Evolutionary conservation across 345 rosid species (phyloP), one percentile per base, ranked within the genome.

Genomic region (Rhodamnia argentea): DNA sequence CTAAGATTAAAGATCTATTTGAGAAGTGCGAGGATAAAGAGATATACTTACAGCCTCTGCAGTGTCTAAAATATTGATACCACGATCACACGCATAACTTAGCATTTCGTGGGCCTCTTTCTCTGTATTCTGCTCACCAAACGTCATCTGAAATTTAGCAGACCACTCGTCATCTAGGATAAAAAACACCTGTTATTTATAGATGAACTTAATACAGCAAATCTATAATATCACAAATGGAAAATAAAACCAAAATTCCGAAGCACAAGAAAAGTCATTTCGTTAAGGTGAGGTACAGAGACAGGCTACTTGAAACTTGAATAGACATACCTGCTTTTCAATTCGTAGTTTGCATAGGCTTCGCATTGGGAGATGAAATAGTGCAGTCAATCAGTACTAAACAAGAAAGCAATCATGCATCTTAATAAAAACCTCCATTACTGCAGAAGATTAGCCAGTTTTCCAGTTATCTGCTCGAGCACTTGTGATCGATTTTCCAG

Each of bases 121-220:
- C 94, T 95, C 98, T 13, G 96, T 94, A 84, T 94, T 96, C 89
- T 96, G 98, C 89, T 93, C 89, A 57, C 99, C 99, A 89, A 95
- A 96, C 64, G 98, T 95, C 99, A 96, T 95, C 98, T 94, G 94
- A 87, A 89, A 84, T 29, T n/a, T 2, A 55, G 62, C 59, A 53
- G 70, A 54, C 52, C 50, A 32, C 22, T 58, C 40, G 13, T 47
- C 44, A 54, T 37, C 47, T 37, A 37, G 81, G 81, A 37, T 37
- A 32, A 18, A 10, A 0, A 70, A 20, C 81, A 18, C 7, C 47
- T 13, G 6, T 16, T 18, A 70, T 37, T 18, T 37, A 70, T 70
- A 70, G 26, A 37, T 70, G 24, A 0, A 37, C 47, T 37, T 70
- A 4, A 37, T 70, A 37, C 81, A 37, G 13, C 13, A 37, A 70